A percentile compares a stretch with the other conserved stretches of the same genome.
Evolutionary conservation across 768 basidiomycete species (phyloP).

Genomic region (Thelephora aurantiotincta): DNA sequence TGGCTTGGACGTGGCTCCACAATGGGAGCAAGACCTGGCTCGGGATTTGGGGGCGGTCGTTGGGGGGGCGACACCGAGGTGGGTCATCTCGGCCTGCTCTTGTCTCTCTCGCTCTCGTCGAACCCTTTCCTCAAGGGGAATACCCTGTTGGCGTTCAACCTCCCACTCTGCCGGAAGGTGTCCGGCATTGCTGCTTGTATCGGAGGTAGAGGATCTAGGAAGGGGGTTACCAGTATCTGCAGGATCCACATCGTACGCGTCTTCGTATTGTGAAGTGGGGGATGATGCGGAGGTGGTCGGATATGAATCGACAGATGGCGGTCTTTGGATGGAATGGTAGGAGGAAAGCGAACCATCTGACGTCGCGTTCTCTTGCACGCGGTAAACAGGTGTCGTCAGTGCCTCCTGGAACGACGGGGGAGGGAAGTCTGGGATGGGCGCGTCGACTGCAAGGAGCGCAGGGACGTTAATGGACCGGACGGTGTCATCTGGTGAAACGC

Average conservation of each 20-base stretch:
- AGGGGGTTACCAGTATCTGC: neutral
- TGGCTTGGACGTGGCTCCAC: neutral
- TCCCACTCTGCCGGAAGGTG: conserved; percentile 26
- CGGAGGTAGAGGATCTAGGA: neutral
- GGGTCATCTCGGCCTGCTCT: conserved; percentile 1
- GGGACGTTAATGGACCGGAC: neutral
- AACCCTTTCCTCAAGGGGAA: conserved; percentile 27
- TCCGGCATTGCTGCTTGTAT: conserved; percentile 30
- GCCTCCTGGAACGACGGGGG: conserved; percentile 71
- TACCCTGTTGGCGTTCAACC: conserved; percentile 27
- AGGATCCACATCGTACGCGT: conserved; percentile 1
- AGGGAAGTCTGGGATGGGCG: conserved; percentile 41
- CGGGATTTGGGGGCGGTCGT: neutral
- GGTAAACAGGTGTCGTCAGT: conserved; percentile 13
- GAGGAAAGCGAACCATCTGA: neutral
- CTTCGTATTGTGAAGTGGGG: neutral
- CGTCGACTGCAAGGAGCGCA: conserved; percentile 6
- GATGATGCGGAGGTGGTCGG: conserved; percentile 5
- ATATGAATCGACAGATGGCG: conserved; percentile 3
- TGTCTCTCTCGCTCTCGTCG: conserved; percentile 15
- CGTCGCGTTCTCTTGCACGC: conserved; percentile 8
- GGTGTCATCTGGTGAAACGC: too few relatives aligned
- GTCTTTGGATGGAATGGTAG: conserved; percentile 1
- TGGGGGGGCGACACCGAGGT: neutral
- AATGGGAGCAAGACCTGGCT: neutral